Base-by-base conservation (phyloP, 306 rosid species). In the Aeschynomene evenia region DNA sequence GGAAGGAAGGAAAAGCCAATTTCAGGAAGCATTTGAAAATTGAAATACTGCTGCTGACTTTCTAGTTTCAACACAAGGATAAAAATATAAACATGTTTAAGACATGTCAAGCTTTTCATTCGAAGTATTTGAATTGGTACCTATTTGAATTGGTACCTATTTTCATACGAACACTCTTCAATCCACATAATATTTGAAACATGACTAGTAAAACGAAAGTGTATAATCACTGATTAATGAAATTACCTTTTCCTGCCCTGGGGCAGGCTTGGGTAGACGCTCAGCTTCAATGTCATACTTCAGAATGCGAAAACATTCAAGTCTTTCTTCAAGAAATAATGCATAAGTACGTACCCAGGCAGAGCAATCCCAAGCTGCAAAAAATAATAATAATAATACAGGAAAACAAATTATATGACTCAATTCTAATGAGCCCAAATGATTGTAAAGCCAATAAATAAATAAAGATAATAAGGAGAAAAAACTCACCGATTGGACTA, bases 321-420 rank as follows among this genome's bases (percentile, higher is more conserved):
- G 97, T 42, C 97, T 93, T 73, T 95, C 99, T 85, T 95, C 99
- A 87, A 95, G 83, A 91, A 91, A 95, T 77, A 91, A 80, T 28
- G 97, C 97, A 84, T 95, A 95, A 10, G 99, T 91, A 26, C 99
- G 97, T 61, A 95, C 97, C 99, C 99, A 95, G 9, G 88, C 97
- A 78, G 99, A 91, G 90, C 99, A 95, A 83, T 95, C 99, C 99
- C 99, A 95, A 60, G 97, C 99, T 95, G 83, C 63, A 66, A 68
- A 48, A 43, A 64, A 55, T n/a, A n/a, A n/a, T n/a, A n/a, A n/a
- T n/a, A 73, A 13, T 34, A 72, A 76, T 64, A 57, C 10, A 26
- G 50, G 54, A 50, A 53, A 42, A 70, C 15, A 63, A 55, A 75
- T 42, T 60, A 58, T 6, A 14, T n/a, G 9, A 10, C 39, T 65